These are phyloP conservation scores for Cystobasidium pallidum DNA, from an alignment of 1,284 basidiomycete species.

Conservation along the genomic window DNA sequence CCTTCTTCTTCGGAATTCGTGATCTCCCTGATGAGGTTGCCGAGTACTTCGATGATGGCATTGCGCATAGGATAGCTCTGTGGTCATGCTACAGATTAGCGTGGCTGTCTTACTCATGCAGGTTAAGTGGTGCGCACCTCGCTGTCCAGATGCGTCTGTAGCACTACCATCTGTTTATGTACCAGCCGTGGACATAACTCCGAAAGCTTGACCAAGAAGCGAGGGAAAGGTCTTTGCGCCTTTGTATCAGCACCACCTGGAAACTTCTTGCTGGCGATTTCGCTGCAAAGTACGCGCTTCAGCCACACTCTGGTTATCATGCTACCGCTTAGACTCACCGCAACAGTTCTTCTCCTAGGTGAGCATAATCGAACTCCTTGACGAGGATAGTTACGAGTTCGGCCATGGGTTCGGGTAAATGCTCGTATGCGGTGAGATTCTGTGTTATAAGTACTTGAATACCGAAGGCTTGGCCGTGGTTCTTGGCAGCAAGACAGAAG, in stretches of 20 bases:
- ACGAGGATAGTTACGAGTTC: constrained; percentile 80
- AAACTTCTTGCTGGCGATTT: constrained; percentile 78
- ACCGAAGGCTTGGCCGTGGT: constrained; percentile 71
- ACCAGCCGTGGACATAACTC: constrained; percentile 84
- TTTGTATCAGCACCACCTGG: constrained; percentile 76
- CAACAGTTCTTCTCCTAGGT: constrained; percentile 87
- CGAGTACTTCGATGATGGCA: constrained; percentile 84
- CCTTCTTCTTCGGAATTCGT: constrained; percentile 64
- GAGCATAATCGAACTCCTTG: constrained; percentile 84
- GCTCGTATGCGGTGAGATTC: constrained; percentile 89
- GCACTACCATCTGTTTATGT: constrained; percentile 83
- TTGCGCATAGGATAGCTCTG: constrained; percentile 95
- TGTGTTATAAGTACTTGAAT: constrained; percentile 91
- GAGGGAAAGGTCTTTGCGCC: constrained; percentile 80
- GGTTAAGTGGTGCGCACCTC: constrained; percentile 65
- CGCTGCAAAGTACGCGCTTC: constrained; percentile 58
- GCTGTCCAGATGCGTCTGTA: constrained; percentile 84
- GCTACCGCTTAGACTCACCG: constrained; percentile 55
- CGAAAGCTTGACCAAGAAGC: constrained; percentile 79
- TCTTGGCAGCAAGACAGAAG: constrained; percentile 88
- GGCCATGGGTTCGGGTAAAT: constrained; percentile 90
- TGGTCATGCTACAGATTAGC: not conserved
- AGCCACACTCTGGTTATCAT: not conserved
- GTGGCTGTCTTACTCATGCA: not conserved
- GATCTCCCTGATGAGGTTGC: constrained; percentile 76